Evolutionary conservation across 2,329 filamentous ascomycete genomes (phyloP).

Genomic region (Epicoccum sorghinum): DNA sequence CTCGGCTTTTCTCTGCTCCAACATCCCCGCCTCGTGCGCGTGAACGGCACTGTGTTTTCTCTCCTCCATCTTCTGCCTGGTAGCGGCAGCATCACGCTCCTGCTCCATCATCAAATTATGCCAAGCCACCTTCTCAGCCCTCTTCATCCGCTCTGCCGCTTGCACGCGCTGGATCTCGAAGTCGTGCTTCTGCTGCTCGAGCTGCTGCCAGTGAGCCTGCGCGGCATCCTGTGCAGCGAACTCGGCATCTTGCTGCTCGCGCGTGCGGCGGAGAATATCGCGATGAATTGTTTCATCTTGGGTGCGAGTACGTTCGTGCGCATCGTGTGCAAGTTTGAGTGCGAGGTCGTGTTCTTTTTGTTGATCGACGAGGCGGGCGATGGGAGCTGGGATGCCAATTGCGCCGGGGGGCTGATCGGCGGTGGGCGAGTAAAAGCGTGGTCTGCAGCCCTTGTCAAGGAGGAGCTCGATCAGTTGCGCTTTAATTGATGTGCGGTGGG

Average conservation of each 20-base stretch:
- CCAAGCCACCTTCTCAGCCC: slow-evolving; percentile 38
- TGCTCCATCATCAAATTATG: slow-evolving; percentile 38
- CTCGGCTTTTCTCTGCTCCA: slow-evolving; percentile 33
- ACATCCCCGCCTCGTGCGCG: slow-evolving; percentile 27
- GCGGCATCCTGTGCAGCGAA: slow-evolving; percentile 27
- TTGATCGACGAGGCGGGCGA: slow-evolving; percentile 37
- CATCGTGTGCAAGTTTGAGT: slow-evolving; percentile 35
- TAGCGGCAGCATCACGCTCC: slow-evolving; percentile 33
- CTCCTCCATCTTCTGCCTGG: slow-evolving; percentile 32
- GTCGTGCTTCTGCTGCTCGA: slow-evolving; percentile 41
- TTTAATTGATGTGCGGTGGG: slow-evolving; percentile 26
- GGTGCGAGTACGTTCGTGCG: slow-evolving; percentile 34
- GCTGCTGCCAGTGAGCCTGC: slow-evolving; percentile 26
- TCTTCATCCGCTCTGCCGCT: slow-evolving; percentile 40
- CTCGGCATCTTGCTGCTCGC: slow-evolving; percentile 36
- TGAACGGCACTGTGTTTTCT: slow-evolving; percentile 23
- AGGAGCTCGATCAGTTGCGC: slow-evolving; percentile 36
- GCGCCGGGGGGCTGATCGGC: slow-evolving; percentile 47
- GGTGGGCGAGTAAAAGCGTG: slow-evolving; percentile 42
- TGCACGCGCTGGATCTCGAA: slow-evolving; percentile 39
- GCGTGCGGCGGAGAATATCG: slow-evolving; percentile 34
- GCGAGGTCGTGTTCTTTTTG: slow-evolving; percentile 41
- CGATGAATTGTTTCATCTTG: slow-evolving; percentile 39
- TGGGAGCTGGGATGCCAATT: slow-evolving; percentile 38
- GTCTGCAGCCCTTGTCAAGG: slow-evolving; percentile 41